Percentiles rank a stretch among this genome's conserved stretches.
Conservation (phyloP, 306 rosid species). For the Gleditsia sinensis region DNA sequence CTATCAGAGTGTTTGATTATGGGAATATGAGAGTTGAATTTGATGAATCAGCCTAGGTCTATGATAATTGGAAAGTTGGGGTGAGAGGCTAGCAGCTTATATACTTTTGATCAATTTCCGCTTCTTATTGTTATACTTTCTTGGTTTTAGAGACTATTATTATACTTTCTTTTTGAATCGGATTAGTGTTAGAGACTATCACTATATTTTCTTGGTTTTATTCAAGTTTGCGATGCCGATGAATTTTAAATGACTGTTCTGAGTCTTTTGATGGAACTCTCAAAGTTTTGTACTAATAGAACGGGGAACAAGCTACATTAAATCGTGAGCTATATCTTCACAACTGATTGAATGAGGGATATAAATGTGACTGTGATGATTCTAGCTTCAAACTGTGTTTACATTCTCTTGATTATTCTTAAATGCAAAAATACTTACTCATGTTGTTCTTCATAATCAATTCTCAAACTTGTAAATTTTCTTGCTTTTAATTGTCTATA, state of each 20-base stretch:
- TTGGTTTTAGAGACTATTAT: too few relatives aligned
- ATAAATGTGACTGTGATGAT: constrained; percentile 3
- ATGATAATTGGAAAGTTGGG: not conserved
- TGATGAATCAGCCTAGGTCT: constrained; percentile 50
- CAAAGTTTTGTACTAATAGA: not conserved
- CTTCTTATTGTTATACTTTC: too few relatives aligned
- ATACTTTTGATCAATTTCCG: too few relatives aligned
- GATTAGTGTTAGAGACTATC: not conserved
- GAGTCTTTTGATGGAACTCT: not conserved
- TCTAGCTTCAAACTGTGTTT: constrained; percentile 17
- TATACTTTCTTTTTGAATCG: too few relatives aligned
- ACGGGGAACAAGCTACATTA: not conserved
- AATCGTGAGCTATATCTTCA: not conserved
- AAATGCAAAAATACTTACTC: constrained; percentile 21
- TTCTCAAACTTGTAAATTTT: not conserved
- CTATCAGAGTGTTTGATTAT: constrained; percentile 57
- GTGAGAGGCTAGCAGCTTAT: not conserved
- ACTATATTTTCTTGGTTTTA: not conserved
- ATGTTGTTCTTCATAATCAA: not conserved
- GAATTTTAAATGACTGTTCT: not conserved
- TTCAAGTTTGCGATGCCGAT: not conserved
- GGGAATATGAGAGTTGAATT: constrained; percentile 54
- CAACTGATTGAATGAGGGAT: too few relatives aligned
- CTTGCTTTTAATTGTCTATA: not conserved
- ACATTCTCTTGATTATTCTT: constrained; percentile 17